Percentiles rank a stretch among this genome's conserved stretches.
Evolutionary conservation across 768 basidiomycete genomes (phyloP).

Genomic region (Sporobolomyces pararoseus): DNA sequence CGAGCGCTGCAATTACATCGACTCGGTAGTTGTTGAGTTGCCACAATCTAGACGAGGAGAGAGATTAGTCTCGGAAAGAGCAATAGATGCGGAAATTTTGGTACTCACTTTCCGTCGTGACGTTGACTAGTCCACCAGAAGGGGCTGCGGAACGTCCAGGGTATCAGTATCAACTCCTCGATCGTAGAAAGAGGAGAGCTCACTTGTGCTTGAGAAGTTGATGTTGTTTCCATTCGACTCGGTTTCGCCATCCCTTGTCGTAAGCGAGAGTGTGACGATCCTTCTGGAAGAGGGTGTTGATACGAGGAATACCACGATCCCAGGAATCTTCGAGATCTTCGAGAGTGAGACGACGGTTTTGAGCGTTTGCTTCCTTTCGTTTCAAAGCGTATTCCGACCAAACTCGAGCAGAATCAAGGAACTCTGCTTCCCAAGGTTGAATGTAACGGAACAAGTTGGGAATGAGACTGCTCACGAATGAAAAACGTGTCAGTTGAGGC

Average conservation of each 20-base stretch:
- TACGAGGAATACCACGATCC: constrained; percentile 97
- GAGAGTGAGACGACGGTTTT: constrained; percentile 90
- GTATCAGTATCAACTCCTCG: constrained; percentile 25
- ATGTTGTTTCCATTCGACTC: constrained; percentile 97
- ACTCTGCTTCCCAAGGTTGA: constrained; percentile 63
- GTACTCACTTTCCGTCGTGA: constrained; percentile 50
- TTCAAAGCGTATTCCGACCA: constrained; percentile 99
- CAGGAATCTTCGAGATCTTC: constrained; percentile 98
- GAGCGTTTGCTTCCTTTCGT: constrained; percentile 97
- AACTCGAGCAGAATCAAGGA: constrained; percentile 94
- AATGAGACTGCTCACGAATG: constrained; percentile 59
- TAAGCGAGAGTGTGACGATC: constrained; percentile 80
- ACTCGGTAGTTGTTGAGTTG: constrained; percentile 97
- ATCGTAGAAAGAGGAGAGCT: constrained; percentile 1
- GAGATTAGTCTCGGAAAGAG: neutral
- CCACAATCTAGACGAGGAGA: constrained; percentile 67
- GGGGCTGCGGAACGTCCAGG: constrained; percentile 63
- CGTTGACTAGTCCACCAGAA: constrained; percentile 99
- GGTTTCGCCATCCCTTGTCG: constrained; percentile 97
- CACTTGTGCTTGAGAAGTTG: constrained; percentile 65
- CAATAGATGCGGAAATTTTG: constrained; percentile 50
- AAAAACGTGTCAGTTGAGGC: neutral
- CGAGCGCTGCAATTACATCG: constrained; percentile 95
- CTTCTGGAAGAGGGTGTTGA: constrained; percentile 99
- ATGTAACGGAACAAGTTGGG: constrained; percentile 88